Evolutionary conservation across 176 grass and related monocot genomes (phyloP).

Genomic region (Phoenix dactylifera): DNA sequence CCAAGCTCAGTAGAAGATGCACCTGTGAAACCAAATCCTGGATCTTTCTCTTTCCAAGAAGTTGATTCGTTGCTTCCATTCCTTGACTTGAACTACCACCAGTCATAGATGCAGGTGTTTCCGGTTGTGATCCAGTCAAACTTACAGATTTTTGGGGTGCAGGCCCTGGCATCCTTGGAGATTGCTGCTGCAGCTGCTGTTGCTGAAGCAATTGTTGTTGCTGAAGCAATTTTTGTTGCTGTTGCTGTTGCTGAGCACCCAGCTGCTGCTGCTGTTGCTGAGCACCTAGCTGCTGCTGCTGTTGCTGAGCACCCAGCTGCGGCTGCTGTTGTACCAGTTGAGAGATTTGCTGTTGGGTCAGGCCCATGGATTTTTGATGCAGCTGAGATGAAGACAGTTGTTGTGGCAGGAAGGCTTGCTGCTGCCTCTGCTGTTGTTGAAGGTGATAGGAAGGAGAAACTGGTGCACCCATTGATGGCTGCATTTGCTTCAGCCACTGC

Average conservation of each 20-base stretch:
- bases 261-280: slow-evolving; percentile 14
- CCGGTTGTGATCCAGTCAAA: slow-evolving; percentile 58
- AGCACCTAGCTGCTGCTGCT: background rate
- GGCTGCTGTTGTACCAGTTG: slow-evolving; percentile 64
- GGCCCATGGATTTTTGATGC: slow-evolving; percentile 40
- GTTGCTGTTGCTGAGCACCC: slow-evolving; percentile 22
- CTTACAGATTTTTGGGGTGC: slow-evolving; percentile 55
- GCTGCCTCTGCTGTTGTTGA: slow-evolving; percentile 60
- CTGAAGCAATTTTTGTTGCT: slow-evolving; percentile 38
- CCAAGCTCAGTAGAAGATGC: background rate
- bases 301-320: slow-evolving; percentile 31
- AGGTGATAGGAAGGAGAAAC: slow-evolving; percentile 47
- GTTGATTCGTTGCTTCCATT: slow-evolving; percentile 56
- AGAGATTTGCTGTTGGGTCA: slow-evolving; percentile 51
- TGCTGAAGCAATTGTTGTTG: slow-evolving; percentile 42
- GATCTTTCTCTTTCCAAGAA: slow-evolving; percentile 94
- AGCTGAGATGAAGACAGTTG: slow-evolving; percentile 34
- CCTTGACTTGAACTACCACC: slow-evolving; percentile 61
- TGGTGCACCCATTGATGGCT: slow-evolving; percentile 47
- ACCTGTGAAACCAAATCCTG: slow-evolving; percentile 92
- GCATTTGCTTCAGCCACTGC: slow-evolving; percentile 67
- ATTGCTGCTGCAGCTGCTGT: slow-evolving; percentile 60
- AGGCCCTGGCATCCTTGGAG: slow-evolving; percentile 58
- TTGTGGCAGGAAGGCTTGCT: slow-evolving; percentile 29
- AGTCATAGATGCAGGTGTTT: slow-evolving; percentile 50